Conservation (phyloP, 139 green algal genomes). For the Picochlorum sp. region DNA sequence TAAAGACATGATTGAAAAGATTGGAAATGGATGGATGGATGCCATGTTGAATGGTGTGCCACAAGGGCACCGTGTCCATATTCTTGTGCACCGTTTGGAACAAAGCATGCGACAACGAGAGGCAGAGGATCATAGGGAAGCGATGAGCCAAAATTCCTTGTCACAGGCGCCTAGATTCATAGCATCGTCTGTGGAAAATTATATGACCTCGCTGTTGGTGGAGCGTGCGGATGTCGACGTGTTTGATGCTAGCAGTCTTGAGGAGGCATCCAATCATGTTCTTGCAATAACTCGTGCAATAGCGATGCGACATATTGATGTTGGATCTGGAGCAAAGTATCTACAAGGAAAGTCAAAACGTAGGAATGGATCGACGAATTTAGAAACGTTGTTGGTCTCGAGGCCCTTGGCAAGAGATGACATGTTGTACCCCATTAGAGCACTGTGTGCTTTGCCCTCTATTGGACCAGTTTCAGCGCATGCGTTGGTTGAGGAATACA, state of each 20-base stretch:
- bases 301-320: slow-evolving; percentile 2
- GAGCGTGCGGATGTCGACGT: slow-evolving; percentile 7
- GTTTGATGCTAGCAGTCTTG: slow-evolving; percentile 1
- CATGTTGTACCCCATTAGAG: neutral
- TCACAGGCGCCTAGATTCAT: too few relatives aligned
- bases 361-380: neutral
- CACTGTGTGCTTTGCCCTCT: slow-evolving; percentile 13
- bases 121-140: neutral
- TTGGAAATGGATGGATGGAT: slow-evolving; percentile 1
- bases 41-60: neutral
- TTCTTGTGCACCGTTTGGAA: slow-evolving; percentile 16
- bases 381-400: slow-evolving; percentile 6
- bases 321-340: slow-evolving; percentile 7
- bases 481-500: slow-evolving; percentile 14
- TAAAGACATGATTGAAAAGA: slow-evolving; percentile 23
- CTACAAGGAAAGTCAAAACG: slow-evolving; percentile 1
- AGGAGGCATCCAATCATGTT: slow-evolving; percentile 19
- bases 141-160: neutral
- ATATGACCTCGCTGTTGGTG: slow-evolving; percentile 14
- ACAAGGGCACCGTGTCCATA: neutral
- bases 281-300: slow-evolving; percentile 16
- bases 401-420: slow-evolving; percentile 2
- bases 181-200: neutral
- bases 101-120: slow-evolving; percentile 1
- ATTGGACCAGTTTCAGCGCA: slow-evolving; percentile 15